These are phyloP conservation scores for Emergomyces orientalis DNA, from an alignment of 2,329 filamentous ascomycete species.

Conservation along the genomic window DNA sequence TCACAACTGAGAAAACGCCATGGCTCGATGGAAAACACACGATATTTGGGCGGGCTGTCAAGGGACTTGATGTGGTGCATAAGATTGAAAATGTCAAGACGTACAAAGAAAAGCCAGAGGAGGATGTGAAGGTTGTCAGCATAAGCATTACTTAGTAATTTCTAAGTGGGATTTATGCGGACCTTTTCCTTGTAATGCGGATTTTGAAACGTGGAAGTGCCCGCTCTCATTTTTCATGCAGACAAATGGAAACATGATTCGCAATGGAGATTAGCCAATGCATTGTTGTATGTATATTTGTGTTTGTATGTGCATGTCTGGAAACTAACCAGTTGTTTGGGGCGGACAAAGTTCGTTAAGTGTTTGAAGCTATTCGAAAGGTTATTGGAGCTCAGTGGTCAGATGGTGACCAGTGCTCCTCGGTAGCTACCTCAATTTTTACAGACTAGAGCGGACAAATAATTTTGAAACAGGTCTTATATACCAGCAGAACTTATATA, in stretches of 20 bases:
- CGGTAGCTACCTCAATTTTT: too few relatives aligned
- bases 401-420: too few relatives aligned
- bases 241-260: neutral
- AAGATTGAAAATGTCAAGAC: constrained; percentile 88
- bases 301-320: neutral
- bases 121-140: constrained; percentile 95
- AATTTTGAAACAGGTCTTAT: neutral
- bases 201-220: neutral
- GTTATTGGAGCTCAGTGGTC: too few relatives aligned
- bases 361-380: too few relatives aligned
- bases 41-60: constrained; percentile 82
- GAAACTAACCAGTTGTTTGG: neutral
- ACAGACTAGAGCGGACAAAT: neutral
- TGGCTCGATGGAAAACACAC: constrained; percentile 97
- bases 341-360: too few relatives aligned
- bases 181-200: neutral
- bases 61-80: constrained; percentile 88
- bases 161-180: neutral
- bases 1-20: constrained; percentile 92
- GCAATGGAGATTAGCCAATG: neutral
- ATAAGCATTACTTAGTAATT: constrained; percentile 42
- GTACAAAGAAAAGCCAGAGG: constrained; percentile 85
- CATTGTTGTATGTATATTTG: neutral
- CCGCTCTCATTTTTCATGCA: neutral
- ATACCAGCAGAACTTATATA: neutral